Percentiles rank a stretch among this genome's conserved stretches.
Evolutionary conservation across 176 grass and related monocot genomes (phyloP).

Genomic region (Raddia distichophylla): DNA sequence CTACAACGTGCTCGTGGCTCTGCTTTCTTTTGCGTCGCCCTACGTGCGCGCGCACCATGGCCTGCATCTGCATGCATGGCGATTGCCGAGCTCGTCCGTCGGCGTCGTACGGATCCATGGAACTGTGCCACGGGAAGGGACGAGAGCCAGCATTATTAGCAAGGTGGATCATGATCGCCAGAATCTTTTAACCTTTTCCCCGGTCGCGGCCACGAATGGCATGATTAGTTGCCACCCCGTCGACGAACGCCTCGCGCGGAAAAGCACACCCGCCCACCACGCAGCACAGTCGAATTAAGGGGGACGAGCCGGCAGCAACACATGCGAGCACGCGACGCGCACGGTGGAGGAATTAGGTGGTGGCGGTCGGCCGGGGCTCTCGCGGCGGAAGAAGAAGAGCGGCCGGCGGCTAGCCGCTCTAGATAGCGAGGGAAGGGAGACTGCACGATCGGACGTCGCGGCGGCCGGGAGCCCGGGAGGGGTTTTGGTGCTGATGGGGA

Average conservation of each 20-base stretch:
- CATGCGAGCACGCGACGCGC: constrained; percentile 14
- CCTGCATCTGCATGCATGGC: not conserved
- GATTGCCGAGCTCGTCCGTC: not conserved
- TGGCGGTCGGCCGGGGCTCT: too few species aligned
- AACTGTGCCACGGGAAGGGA: not conserved
- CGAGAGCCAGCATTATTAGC: not conserved
- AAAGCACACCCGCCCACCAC: not conserved
- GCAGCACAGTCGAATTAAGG: not conserved
- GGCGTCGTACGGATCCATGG: not conserved
- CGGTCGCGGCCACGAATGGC: constrained; percentile 24
- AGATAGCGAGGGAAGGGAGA: not conserved
- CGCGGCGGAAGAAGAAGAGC: constrained; percentile 17
- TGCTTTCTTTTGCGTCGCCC: not conserved
- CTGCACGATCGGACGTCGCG: too few species aligned
- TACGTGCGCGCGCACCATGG: not conserved
- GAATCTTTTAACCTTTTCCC: not conserved
- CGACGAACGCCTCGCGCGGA: not conserved
- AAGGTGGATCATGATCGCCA: not conserved
- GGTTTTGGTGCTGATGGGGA: not conserved
- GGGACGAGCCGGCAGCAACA: constrained; percentile 4
- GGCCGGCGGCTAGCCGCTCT: not conserved
- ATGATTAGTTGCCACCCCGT: constrained; percentile 10
- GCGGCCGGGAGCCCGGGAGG: too few species aligned
- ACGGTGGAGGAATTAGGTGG: not conserved
- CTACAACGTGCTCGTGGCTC: not conserved